These are phyloP conservation scores for Aspergillus pseudotamarii DNA, from an alignment of 2,329 filamentous ascomycete species.

Conservation along the genomic window DNA sequence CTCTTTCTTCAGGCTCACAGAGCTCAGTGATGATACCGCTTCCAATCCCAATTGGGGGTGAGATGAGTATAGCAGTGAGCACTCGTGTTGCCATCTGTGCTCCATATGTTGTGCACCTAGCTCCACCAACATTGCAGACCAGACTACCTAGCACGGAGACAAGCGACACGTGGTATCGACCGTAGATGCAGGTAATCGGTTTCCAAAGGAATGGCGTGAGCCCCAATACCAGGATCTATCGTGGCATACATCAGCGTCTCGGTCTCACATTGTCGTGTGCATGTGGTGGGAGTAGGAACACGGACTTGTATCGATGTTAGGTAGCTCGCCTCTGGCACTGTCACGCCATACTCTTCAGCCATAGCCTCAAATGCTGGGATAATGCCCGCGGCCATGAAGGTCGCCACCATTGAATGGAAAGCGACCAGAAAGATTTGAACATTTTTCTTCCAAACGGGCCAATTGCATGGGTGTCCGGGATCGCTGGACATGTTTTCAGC, in stretches of 20 bases:
- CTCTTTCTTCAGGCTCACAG: conserved; percentile 56
- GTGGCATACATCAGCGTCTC: not conserved
- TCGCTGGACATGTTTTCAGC: not conserved
- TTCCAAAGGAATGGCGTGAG: conserved; percentile 58
- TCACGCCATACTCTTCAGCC: conserved; percentile 51
- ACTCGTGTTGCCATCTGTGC: conserved; percentile 54
- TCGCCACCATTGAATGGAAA: conserved; percentile 58
- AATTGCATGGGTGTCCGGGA: conserved; percentile 21
- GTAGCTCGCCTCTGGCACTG: conserved; percentile 53
- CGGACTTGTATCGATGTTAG: conserved; percentile 52
- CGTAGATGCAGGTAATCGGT: conserved; percentile 55
- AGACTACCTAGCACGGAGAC: conserved; percentile 52
- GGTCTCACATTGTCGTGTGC: not conserved
- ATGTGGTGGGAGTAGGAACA: not conserved
- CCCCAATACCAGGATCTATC: conserved; percentile 54
- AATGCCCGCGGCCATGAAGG: conserved; percentile 56
- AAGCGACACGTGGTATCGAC: conserved; percentile 56
- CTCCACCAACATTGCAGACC: conserved; percentile 57
- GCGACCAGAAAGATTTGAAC: conserved; percentile 56
- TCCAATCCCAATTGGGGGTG: conserved; percentile 54
- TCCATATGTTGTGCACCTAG: conserved; percentile 49
- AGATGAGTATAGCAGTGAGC: conserved; percentile 56
- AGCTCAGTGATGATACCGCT: conserved; percentile 57
- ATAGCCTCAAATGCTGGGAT: conserved; percentile 57
- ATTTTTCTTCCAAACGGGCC: conserved; percentile 40